A percentile compares a stretch with the other conserved stretches of the same genome.
Conservation (phyloP, 768 basidiomycete species). For the Leccinum obscurum region DNA sequence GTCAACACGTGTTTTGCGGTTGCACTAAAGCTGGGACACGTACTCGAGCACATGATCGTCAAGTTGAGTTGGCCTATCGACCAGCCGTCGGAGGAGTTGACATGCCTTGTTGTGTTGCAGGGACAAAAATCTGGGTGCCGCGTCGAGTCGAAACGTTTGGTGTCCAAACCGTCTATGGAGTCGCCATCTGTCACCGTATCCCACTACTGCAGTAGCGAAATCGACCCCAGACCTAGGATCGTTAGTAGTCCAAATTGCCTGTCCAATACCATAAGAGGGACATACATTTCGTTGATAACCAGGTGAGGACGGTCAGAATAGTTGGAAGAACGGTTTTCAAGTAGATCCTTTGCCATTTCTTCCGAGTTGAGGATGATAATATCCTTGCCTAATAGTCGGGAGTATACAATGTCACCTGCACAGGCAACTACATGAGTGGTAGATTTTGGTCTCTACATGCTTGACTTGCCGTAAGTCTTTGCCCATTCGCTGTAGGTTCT, state of each 20-base stretch:
- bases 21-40: not conserved
- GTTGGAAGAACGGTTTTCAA: constrained; percentile 9
- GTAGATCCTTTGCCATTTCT: constrained; percentile 5
- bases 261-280: not conserved
- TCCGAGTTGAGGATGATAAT: constrained; percentile 16
- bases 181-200: constrained; percentile 28
- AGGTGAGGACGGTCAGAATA: constrained; percentile 14
- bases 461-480: constrained; percentile 4
- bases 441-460: not conserved
- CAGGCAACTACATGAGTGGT: not conserved
- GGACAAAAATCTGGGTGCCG: constrained; percentile 25
- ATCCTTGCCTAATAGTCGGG: constrained; percentile 6
- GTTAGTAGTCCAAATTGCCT: not conserved
- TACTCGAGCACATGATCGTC: constrained; percentile 36
- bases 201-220: constrained; percentile 13
- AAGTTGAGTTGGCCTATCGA: constrained; percentile 34
- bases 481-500: constrained; percentile 11
- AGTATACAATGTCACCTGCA: constrained; percentile 10
- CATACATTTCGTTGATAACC: constrained; percentile 4
- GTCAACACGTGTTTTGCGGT: not conserved
- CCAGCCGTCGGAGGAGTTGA: constrained; percentile 31
- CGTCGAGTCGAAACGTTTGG: constrained; percentile 14
- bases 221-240: constrained; percentile 17
- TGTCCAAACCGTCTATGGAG: constrained; percentile 24
- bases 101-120: constrained; percentile 31